These are phyloP conservation scores for Coemansia sp. DNA, from an alignment of 192 early-diverging fungal genomes.

Conservation along the genomic window DNA sequence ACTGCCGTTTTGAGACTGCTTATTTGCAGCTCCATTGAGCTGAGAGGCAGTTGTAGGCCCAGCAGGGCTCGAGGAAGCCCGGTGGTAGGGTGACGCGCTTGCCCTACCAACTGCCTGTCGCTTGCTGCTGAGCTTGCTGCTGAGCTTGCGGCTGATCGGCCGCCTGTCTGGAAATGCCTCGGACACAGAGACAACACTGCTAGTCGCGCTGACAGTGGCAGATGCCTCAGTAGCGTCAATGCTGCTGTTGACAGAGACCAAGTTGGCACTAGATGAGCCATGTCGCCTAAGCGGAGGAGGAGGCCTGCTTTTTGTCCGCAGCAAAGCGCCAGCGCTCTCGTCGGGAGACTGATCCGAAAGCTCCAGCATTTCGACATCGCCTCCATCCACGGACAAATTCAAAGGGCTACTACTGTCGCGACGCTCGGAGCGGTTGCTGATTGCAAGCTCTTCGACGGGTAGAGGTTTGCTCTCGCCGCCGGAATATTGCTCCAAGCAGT, in stretches of 20 bases:
- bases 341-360: background rate
- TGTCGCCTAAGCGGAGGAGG: constrained; percentile 7
- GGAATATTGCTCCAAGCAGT: constrained; percentile 33
- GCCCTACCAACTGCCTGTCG: constrained; percentile 3
- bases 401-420: background rate
- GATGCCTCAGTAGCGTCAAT: background rate
- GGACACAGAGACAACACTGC: constrained; percentile 21
- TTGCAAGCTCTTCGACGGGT: background rate
- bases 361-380: background rate
- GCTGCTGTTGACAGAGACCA: background rate
- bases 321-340: constrained; percentile 2
- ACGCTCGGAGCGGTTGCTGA: background rate
- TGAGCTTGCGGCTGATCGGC: constrained; percentile 27
- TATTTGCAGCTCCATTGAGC: background rate
- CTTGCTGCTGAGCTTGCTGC: constrained; percentile 8
- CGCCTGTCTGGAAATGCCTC: constrained; percentile 52
- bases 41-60: background rate
- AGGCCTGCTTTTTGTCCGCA: background rate
- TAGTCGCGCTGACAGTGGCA: background rate
- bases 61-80: background rate
- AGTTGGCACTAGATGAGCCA: background rate
- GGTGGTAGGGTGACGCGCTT: background rate
- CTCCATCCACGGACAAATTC: background rate
- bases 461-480: constrained; percentile 6
- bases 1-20: background rate